Evolutionary conservation across 257 asterid genomes (phyloP), one percentile per base, ranked within the genome.

Genomic region (Verbena officinalis): DNA sequence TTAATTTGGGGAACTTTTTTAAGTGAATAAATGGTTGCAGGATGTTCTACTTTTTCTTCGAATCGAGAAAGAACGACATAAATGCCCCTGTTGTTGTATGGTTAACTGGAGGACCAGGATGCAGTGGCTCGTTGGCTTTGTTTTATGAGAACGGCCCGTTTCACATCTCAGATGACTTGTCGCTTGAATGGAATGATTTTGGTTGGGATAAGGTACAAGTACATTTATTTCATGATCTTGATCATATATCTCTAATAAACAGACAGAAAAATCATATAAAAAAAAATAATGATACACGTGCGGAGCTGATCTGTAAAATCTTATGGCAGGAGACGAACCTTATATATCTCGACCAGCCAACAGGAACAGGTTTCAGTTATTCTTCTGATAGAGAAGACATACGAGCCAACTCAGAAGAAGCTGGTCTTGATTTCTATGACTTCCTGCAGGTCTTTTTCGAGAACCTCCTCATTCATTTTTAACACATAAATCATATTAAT

Each of bases 181-280:
- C 98, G 33, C 90, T 91, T 42, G 74, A 38, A 21, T 85, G 86
- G 90, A 91, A 89, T 64, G 84, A 89, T 34, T 89, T 73, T 27
- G 97, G 96, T 1, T 89, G 97, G 98, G 98, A 87, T 73, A 77
- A 85, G 92, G 97, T 89, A 71, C n/a, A n/a, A n/a, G n/a, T n/a
- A n/a, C n/a, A n/a, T n/a, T n/a, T n/a, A n/a, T n/a, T n/a, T n/a
- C n/a, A n/a, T n/a, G n/a, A n/a, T n/a, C n/a, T n/a, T n/a, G n/a
- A n/a, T n/a, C n/a, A n/a, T n/a, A n/a, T n/a, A n/a, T n/a, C n/a
- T n/a, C n/a, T n/a, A n/a, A n/a, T n/a, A 27, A 27, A 5, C 2
- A 27, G 33, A 27, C 2, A 27, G 33, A 2, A 27, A 27, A 27
- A 27, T 27, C 33, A 27, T 27, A 27, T 27, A 2, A 5, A 27